These are phyloP conservation scores for Dimocarpus longan DNA, from an alignment of 345 rosid species.

Conservation along the genomic window DNA sequence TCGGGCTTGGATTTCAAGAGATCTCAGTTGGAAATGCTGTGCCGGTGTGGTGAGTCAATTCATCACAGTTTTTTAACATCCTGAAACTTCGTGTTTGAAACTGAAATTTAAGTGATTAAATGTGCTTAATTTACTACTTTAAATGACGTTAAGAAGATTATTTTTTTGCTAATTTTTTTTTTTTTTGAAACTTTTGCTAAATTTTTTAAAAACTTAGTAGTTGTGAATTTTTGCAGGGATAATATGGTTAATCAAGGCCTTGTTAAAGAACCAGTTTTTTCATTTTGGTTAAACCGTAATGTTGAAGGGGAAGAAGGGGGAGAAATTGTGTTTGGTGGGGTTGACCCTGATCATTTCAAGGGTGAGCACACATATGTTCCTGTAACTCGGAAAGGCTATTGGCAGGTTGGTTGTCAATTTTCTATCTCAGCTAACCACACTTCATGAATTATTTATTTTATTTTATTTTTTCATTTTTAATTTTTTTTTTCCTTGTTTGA, in stretches of 20 bases:
- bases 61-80: conserved; percentile 10
- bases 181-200: background rate
- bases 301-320: conserved; percentile 76
- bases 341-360: conserved; percentile 70
- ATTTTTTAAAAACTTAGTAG: background rate
- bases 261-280: conserved; percentile 75
- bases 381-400: conserved; percentile 85
- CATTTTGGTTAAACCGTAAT: conserved; percentile 93
- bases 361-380: conserved; percentile 93
- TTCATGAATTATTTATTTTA: background rate
- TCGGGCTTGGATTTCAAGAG: conserved; percentile 96
- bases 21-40: conserved; percentile 77
- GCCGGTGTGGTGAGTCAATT: conserved; percentile 72
- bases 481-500: conserved; percentile 19
- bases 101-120: background rate
- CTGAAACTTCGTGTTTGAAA: background rate
- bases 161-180: background rate
- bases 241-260: conserved; percentile 83
- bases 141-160: background rate
- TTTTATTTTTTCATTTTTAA: conserved; percentile 9
- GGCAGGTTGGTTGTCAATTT: conserved; percentile 62
- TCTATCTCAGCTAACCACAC: background rate
- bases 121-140: background rate
- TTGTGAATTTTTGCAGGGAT: conserved; percentile 54
- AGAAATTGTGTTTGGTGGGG: conserved; percentile 89